Conservation (phyloP, 2,329 filamentous ascomycete genomes). For the Lachnellula cervina region DNA sequence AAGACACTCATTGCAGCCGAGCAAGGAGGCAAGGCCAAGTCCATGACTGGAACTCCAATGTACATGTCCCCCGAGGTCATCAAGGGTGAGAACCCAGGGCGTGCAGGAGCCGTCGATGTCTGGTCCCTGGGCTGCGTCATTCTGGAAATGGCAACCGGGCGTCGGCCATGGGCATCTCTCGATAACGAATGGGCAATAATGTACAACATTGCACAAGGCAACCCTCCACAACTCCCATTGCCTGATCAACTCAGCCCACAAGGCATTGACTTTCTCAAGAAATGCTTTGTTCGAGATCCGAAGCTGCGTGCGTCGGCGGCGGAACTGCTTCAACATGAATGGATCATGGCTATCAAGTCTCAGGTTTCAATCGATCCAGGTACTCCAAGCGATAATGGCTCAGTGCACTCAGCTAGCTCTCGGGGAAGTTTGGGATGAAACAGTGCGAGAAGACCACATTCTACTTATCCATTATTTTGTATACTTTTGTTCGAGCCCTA, state of each 20-base stretch:
- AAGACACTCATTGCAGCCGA: constrained; percentile 65
- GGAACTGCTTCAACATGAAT: constrained; percentile 90
- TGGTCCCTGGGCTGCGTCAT: constrained; percentile 98
- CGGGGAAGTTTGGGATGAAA: constrained; percentile 23
- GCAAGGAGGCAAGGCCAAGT: constrained; percentile 64
- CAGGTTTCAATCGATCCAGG: constrained; percentile 57
- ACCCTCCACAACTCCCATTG: constrained; percentile 79
- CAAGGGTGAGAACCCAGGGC: constrained; percentile 75
- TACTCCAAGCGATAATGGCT: constrained; percentile 52
- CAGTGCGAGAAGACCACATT: neutral
- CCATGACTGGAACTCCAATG: constrained; percentile 98
- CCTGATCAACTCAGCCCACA: constrained; percentile 76
- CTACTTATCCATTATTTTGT: neutral
- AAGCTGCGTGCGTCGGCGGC: constrained; percentile 73
- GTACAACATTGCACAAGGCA: constrained; percentile 99
- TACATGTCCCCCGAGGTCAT: constrained; percentile 99
- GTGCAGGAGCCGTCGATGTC: constrained; percentile 84
- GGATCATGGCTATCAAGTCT: constrained; percentile 66
- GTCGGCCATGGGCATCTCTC: constrained; percentile 87
- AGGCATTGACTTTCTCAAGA: constrained; percentile 82
- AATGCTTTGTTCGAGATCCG: constrained; percentile 84
- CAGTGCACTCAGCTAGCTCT: constrained; percentile 16
- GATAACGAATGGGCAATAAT: constrained; percentile 99
- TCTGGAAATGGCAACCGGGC: constrained; percentile 93
- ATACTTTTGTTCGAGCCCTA: neutral